Conservation (phyloP, 805 yeast genomes). For the Wickerhamiella qilinensis region DNA sequence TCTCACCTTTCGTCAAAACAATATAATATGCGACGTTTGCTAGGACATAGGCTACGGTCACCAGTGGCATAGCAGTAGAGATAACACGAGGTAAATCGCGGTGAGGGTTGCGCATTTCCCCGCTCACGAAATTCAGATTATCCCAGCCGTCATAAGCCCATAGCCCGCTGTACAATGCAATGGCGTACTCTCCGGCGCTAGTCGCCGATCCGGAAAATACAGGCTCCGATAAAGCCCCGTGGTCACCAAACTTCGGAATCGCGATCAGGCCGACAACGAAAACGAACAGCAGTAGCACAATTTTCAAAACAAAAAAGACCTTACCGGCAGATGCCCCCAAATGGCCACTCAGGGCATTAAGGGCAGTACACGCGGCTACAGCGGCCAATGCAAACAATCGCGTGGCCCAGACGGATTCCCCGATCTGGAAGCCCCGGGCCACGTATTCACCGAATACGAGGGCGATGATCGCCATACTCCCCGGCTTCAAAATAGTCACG, state of each 20-base stretch:
- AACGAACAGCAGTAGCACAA: slow-evolving; percentile 19
- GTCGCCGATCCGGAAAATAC: slow-evolving; percentile 18
- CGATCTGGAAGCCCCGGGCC: slow-evolving; percentile 14
- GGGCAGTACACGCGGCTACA: slow-evolving; percentile 13
- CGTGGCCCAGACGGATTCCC: slow-evolving; percentile 15
- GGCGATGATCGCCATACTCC: slow-evolving; percentile 26
- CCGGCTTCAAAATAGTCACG: slow-evolving; percentile 25
- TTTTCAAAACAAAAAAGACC: slow-evolving; percentile 21
- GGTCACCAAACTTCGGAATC: slow-evolving; percentile 9
- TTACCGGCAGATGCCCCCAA: slow-evolving; percentile 22
- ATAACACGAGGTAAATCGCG: slow-evolving; percentile 25
- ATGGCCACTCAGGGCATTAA: slow-evolving; percentile 19
- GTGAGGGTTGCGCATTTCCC: slow-evolving; percentile 24
- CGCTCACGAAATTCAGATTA: slow-evolving; percentile 26
- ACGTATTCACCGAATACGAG: slow-evolving; percentile 26
- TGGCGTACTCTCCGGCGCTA: slow-evolving; percentile 19
- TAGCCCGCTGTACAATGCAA: slow-evolving; percentile 26
- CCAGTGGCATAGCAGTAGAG: slow-evolving; percentile 26
- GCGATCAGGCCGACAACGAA: slow-evolving; percentile 19
- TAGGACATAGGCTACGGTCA: slow-evolving; percentile 21
- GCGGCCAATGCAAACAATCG: slow-evolving; percentile 21
- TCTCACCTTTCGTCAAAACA: slow-evolving; percentile 53
- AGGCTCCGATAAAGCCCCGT: slow-evolving; percentile 13
- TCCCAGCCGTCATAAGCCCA: slow-evolving; percentile 34
- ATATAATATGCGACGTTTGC: slow-evolving; percentile 34